Base-by-base conservation (phyloP, 345 rosid genomes). In the Carallia pectinifolia region DNA sequence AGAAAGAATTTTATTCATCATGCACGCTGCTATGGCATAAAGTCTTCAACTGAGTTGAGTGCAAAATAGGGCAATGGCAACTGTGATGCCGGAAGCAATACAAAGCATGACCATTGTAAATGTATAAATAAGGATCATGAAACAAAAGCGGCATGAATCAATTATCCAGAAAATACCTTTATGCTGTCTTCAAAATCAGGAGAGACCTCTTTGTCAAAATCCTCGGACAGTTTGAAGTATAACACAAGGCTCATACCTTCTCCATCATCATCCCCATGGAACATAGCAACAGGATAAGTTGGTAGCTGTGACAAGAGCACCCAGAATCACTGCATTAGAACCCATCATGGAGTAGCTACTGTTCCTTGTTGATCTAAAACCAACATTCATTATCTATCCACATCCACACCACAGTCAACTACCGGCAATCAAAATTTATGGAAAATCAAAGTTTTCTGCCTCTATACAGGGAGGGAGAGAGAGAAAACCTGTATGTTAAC, bases 241-340 rank as follows among this genome's bases (percentile, higher is more conserved):
- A 92, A 67, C 48, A 92, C 96, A 69, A 89, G 88, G 78, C 93
- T 89, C 84, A 89, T 86, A 71, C 97, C 96, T 71, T 92, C 97
- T 40, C 97, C 97, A 73, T 92, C 88, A 33, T 52, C 29, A 31
- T 88, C 86, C 15, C 86, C 78, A 44, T 72, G 76, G 58, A 91
- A 89, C 89, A 91, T 79, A 40, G 81, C 74, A 10, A 86, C 80
- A 17, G 91, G 90, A 85, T 91, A 91, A 75, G 88, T 79, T 17
- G 97, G 97, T 71, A 88, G 77, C 88, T 85, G 85, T 63, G 30
- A 61, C 50, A 65, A 27, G 61, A 62, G 76, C 48, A 64, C 33
- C 53, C n/a, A 61, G 10, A 15, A 56, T 39, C 34, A 58, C 4
- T 13, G 10, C 63, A 50, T 34, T 19, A 7, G 3, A 67, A 58